Conservation (phyloP, 208 protist species). For the Porcisia hertigi region DNA sequence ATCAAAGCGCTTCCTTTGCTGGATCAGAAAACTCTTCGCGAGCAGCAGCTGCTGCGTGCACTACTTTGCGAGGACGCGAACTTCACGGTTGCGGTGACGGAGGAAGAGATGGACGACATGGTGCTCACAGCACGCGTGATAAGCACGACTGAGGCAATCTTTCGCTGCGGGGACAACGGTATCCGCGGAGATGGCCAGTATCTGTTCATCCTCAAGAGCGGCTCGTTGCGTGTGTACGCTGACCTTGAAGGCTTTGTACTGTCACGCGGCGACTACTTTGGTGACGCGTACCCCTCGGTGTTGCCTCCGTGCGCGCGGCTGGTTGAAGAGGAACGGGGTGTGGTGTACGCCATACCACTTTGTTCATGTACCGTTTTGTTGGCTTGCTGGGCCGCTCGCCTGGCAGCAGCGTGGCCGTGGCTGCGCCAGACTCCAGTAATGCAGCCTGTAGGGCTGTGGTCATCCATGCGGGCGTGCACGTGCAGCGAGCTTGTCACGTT, state of each 20-base stretch:
- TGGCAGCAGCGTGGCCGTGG: slow-evolving; percentile 29
- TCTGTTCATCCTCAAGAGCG: slow-evolving; percentile 73
- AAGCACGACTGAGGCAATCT: slow-evolving; percentile 54
- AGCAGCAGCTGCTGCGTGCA: slow-evolving; percentile 65
- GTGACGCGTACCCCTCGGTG: slow-evolving; percentile 50
- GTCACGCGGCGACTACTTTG: slow-evolving; percentile 68
- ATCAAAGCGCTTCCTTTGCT: slow-evolving; percentile 34
- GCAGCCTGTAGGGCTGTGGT: slow-evolving; percentile 59
- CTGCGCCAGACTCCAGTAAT: slow-evolving; percentile 46
- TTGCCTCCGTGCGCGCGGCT: slow-evolving; percentile 39
- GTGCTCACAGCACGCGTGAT: slow-evolving; percentile 64
- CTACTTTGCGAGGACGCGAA: slow-evolving; percentile 46
- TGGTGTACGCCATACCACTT: slow-evolving; percentile 67
- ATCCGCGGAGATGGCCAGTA: slow-evolving; percentile 66
- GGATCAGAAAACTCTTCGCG: slow-evolving; percentile 72
- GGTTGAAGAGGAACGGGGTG: slow-evolving; percentile 55
- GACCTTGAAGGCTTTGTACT: slow-evolving; percentile 47
- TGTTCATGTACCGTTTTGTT: slow-evolving; percentile 29
- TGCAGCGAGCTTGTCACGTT: slow-evolving; percentile 24
- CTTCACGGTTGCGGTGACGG: slow-evolving; percentile 30
- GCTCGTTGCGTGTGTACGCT: slow-evolving; percentile 38
- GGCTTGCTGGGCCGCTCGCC: slow-evolving; percentile 35
- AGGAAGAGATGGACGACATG: slow-evolving; percentile 32
- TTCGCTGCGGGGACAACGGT: slow-evolving; percentile 40
- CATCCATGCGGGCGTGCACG: slow-evolving; percentile 50